Evolutionary conservation across 371 early-diverging fungal species (phyloP).

Genomic region (Apophysomyces ossiformis): DNA sequence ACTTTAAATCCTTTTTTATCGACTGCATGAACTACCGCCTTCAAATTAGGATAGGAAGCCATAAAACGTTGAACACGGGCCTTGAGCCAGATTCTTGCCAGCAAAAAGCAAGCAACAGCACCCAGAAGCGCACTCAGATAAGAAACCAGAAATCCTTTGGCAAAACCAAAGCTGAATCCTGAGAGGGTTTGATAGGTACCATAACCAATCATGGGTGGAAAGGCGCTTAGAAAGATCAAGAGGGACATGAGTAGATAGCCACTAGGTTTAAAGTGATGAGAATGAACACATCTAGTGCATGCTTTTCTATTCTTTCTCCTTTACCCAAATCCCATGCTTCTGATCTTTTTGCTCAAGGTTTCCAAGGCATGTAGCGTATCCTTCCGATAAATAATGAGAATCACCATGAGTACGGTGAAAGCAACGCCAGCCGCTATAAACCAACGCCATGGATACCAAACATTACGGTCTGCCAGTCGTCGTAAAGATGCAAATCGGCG

Average conservation of each 20-base stretch:
- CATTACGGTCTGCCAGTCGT: not conserved
- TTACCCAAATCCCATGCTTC: conserved; percentile 43
- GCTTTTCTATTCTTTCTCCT: not conserved
- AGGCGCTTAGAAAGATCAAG: conserved; percentile 60
- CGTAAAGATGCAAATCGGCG: not conserved
- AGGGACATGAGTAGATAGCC: conserved; percentile 46
- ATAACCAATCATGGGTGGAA: conserved; percentile 74
- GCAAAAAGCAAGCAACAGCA: conserved; percentile 61
- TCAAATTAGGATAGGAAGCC: conserved; percentile 57
- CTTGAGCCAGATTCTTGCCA: conserved; percentile 59
- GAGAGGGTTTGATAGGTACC: conserved; percentile 66
- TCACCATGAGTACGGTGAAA: conserved; percentile 19
- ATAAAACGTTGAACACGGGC: conserved; percentile 55
- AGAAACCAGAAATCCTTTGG: conserved; percentile 60
- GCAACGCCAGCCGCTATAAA: conserved; percentile 2
- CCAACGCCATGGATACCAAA: conserved; percentile 22
- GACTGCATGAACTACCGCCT: conserved; percentile 64
- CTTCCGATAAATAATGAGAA: conserved; percentile 29
- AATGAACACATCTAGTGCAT: not conserved
- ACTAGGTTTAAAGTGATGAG: conserved; percentile 20
- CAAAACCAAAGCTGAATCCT: conserved; percentile 72
- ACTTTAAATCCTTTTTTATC: conserved; percentile 76
- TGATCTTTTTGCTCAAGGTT: conserved; percentile 31
- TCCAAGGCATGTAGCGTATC: conserved; percentile 44
- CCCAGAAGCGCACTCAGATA: conserved; percentile 65